Percentiles rank a stretch among this genome's conserved stretches.
These are phyloP conservation scores for Lyophyllum atratum DNA, from an alignment of 768 basidiomycete genomes.

Conservation along the genomic window DNA sequence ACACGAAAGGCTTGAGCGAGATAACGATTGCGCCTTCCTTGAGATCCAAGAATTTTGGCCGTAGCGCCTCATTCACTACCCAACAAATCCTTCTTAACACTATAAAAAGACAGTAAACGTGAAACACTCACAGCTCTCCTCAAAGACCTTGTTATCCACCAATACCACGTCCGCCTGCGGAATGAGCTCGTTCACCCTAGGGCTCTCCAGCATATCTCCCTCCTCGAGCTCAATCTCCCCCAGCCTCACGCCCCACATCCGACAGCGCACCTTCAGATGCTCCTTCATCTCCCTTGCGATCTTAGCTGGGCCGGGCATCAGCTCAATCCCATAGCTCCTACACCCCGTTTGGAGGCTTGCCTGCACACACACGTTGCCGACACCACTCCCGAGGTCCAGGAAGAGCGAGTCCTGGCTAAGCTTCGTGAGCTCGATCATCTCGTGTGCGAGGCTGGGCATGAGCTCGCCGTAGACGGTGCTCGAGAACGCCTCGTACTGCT, in stretches of 20 bases:
- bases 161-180: slow-evolving; percentile 87
- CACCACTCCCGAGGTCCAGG: slow-evolving; percentile 84
- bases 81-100: slow-evolving; percentile 5
- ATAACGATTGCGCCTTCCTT: slow-evolving; percentile 92
- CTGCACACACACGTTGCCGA: slow-evolving; percentile 83
- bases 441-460: slow-evolving; percentile 79
- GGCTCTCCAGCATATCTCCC: slow-evolving; percentile 81
- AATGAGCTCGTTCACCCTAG: slow-evolving; percentile 68
- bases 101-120: neutral
- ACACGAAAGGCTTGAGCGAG: slow-evolving; percentile 84
- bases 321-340: slow-evolving; percentile 74
- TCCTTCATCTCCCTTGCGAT: slow-evolving; percentile 77
- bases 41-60: slow-evolving; percentile 90
- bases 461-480: slow-evolving; percentile 90
- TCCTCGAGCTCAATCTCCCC: slow-evolving; percentile 80
- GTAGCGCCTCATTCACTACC: slow-evolving; percentile 83
- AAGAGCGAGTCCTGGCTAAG: slow-evolving; percentile 67
- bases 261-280: slow-evolving; percentile 75
- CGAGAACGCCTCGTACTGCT: slow-evolving; percentile 81
- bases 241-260: slow-evolving; percentile 87
- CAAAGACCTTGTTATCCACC: slow-evolving; percentile 87
- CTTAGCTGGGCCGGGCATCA: slow-evolving; percentile 75
- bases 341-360: slow-evolving; percentile 82
- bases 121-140: slow-evolving; percentile 60
- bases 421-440: slow-evolving; percentile 58